Conservation (phyloP, 2,329 filamentous ascomycete genomes). For the Blastomyces percursus region DNA sequence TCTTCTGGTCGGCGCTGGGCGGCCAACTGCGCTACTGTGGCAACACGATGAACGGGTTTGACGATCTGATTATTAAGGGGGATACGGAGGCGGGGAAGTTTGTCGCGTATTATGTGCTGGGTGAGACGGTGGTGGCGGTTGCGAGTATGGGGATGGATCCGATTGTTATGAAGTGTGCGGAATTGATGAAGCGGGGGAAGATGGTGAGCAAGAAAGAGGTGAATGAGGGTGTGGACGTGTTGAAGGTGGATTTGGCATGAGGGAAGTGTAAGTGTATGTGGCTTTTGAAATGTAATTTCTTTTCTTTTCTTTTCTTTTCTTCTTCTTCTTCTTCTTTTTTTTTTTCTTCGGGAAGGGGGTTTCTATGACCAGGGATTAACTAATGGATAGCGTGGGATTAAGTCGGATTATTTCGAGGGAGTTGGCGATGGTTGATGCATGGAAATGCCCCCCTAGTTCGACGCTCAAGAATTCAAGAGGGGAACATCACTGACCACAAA, state of each 20-base stretch:
- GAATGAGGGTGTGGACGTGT: conserved; percentile 39
- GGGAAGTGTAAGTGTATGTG: not conserved
- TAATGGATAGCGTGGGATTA: not conserved
- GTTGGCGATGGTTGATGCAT: not conserved
- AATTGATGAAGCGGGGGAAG: conserved; percentile 69
- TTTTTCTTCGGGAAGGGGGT: not conserved
- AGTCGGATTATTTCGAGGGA: not conserved
- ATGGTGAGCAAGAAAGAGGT: conserved; percentile 78
- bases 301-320: not conserved
- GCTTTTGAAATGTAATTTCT: not conserved
- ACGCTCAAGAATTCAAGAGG: not conserved
- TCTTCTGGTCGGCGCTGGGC: conserved; percentile 94
- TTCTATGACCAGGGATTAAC: not conserved
- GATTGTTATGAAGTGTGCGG: conserved; percentile 67
- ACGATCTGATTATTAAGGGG: conserved; percentile 73
- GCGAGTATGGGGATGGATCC: conserved; percentile 87
- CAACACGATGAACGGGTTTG: conserved; percentile 70
- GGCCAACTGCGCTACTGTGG: conserved; percentile 88
- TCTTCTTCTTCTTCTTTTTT: no score
- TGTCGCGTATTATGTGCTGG: conserved; percentile 77
- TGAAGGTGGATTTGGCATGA: conserved; percentile 17
- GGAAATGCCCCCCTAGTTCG: not conserved
- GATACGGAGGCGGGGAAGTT: conserved; percentile 69
- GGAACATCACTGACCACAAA: not conserved
- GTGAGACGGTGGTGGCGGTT: conserved; percentile 77